Conservation (phyloP, 805 yeast genomes). For the Vanderwaltozyma yarrowii region DNA sequence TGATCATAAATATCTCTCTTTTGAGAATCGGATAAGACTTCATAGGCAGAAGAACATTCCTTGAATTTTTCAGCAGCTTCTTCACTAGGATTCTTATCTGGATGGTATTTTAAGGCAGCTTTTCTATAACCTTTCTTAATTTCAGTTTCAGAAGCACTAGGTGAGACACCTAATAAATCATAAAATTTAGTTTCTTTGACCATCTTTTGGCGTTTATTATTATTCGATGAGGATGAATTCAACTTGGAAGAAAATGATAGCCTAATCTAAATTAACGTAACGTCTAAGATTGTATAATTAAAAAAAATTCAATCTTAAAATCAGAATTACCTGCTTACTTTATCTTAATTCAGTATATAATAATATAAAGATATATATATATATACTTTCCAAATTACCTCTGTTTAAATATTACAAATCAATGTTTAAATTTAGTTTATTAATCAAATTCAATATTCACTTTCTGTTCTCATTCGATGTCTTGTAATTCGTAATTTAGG, state of each 20-base stretch:
- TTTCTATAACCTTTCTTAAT: conserved; percentile 77
- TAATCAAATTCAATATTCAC: too few species aligned
- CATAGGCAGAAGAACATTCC: conserved; percentile 81
- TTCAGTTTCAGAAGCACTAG: conserved; percentile 58
- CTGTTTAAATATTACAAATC: too few species aligned
- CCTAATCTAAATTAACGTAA: not conserved
- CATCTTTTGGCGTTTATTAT: conserved; percentile 35
- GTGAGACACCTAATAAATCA: conserved; percentile 62
- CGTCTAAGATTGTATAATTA: too few species aligned
- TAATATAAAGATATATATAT: too few species aligned
- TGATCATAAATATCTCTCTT: conserved; percentile 85
- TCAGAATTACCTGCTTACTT: too few species aligned
- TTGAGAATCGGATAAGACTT: conserved; percentile 74
- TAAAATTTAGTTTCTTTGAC: conserved; percentile 73
- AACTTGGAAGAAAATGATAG: conserved; percentile 3
- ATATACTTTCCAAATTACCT: too few species aligned
- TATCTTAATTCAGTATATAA: too few species aligned
- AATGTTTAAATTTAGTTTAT: too few species aligned
- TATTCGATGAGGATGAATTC: conserved; percentile 4
- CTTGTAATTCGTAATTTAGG: too few species aligned
- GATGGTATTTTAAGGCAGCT: conserved; percentile 72
- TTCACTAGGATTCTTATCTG: conserved; percentile 66
- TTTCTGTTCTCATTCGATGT: too few species aligned
- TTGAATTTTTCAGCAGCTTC: conserved; percentile 95
- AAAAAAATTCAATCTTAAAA: too few species aligned